These are phyloP conservation scores for Amylostereum areolatum DNA, from an alignment of 1,284 basidiomycete species.

Conservation along the genomic window DNA sequence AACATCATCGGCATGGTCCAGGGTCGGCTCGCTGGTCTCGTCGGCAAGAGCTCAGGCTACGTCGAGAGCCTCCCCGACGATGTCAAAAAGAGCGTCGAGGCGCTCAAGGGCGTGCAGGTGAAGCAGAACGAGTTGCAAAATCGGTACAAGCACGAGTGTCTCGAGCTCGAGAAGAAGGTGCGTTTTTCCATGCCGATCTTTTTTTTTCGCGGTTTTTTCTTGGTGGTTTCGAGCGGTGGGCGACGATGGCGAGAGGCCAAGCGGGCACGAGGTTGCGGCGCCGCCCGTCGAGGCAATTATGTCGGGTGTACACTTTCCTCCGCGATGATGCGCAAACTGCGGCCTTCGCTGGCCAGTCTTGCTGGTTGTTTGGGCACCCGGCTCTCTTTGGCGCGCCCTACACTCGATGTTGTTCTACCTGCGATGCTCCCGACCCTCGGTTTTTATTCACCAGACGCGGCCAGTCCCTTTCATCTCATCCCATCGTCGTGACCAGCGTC, in stretches of 20 bases:
- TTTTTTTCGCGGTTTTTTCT: neutral
- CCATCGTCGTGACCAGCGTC: too few relatives aligned
- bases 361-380: too few relatives aligned
- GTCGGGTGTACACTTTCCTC: too few relatives aligned
- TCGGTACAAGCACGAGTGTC: conserved; percentile 94
- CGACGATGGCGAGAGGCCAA: too few relatives aligned
- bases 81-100: conserved; percentile 85
- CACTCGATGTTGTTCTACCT: neutral
- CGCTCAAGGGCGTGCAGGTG: conserved; percentile 90
- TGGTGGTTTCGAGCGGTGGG: neutral
- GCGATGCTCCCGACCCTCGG: neutral
- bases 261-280: too few relatives aligned
- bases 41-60: conserved; percentile 82
- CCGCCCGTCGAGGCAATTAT: too few relatives aligned
- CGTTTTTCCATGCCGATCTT: conserved; percentile 15
- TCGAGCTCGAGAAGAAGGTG: conserved; percentile 96
- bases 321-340: too few relatives aligned
- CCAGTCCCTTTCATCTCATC: too few relatives aligned
- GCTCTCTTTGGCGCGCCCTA: too few relatives aligned
- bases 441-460: neutral
- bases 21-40: conserved; percentile 57
- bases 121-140: conserved; percentile 92
- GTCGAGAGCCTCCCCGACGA: conserved; percentile 81
- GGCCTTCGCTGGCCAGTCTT: too few relatives aligned
- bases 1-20: conserved; percentile 49